Evolutionary conservation across 129 eudicot genomes (phyloP).

Genomic region (Solidago caesia): DNA sequence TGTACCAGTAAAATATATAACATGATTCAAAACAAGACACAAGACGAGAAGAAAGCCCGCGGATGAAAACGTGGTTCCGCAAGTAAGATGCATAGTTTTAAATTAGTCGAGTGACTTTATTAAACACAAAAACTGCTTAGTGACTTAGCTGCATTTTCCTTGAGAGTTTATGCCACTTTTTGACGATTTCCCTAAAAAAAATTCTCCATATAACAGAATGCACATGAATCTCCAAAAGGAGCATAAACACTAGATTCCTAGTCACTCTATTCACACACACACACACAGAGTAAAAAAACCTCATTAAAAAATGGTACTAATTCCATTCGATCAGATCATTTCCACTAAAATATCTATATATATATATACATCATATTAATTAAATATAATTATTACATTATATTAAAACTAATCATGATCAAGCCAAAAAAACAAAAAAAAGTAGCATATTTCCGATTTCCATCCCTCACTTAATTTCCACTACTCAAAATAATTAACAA

Average conservation of each 20-base stretch:
- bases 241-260: not conserved
- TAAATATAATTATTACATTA: not conserved
- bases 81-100: no score
- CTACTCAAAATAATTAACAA: not conserved
- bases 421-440: constrained; percentile 2
- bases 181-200: not conserved
- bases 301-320: not conserved
- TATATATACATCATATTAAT: not conserved
- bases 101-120: no score
- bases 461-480: not conserved
- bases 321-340: not conserved
- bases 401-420: not conserved
- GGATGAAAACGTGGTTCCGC: no score
- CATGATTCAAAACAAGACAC: no score
- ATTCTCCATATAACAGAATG: not conserved
- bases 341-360: no score
- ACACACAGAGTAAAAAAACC: not conserved
- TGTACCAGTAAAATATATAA: no score
- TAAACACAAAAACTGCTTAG: no score
- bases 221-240: constrained; percentile 7
- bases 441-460: not conserved
- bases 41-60: no score
- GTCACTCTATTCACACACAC: not conserved
- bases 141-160: no score
- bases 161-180: no score